phyloP scores from a whole-genome alignment of 78 protist species.

The Emiliania huxleyi region DNA sequence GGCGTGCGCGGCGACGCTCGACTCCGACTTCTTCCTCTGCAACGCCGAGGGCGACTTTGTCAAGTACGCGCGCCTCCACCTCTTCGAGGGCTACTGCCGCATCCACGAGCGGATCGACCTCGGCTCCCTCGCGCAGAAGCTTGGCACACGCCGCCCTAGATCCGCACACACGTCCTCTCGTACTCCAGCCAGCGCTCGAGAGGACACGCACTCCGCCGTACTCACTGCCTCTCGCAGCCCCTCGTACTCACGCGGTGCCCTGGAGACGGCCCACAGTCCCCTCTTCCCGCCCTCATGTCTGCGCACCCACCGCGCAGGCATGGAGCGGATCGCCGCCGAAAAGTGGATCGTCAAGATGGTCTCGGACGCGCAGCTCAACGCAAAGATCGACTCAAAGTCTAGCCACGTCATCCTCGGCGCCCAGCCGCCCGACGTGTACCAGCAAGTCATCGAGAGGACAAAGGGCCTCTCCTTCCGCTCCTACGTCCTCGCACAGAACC shows the following conservation, averaged over 20 bases:
- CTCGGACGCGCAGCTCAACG: conserved; percentile 77
- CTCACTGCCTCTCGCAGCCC: no score
- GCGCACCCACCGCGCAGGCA: no score
- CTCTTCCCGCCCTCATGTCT: no score
- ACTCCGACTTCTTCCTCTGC: neutral
- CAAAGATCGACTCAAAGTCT: conserved; percentile 79
- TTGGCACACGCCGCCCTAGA: no score
- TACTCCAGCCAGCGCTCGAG: no score
- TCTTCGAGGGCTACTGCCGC: conserved; percentile 63
- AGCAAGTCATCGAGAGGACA: conserved; percentile 83
- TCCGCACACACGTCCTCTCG: no score
- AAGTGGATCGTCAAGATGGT: conserved; percentile 88
- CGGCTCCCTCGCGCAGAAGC: conserved; percentile 74
- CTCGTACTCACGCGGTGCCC: no score
- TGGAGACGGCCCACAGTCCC: no score
- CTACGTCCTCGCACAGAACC: neutral
- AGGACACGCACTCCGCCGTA: no score
- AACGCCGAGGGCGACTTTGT: neutral
- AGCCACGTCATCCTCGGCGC: conserved; percentile 75
- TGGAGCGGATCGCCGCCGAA: conserved; percentile 76
- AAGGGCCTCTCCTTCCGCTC: conserved; percentile 47
- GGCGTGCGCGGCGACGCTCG: neutral
- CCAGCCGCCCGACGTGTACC: conserved; percentile 64
- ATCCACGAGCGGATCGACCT: conserved; percentile 81
- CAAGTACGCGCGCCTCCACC: neutral